Evolutionary conservation across 768 basidiomycete genomes (phyloP), one percentile per base, ranked within the genome.

Genomic region (Boletus barrowsii): DNA sequence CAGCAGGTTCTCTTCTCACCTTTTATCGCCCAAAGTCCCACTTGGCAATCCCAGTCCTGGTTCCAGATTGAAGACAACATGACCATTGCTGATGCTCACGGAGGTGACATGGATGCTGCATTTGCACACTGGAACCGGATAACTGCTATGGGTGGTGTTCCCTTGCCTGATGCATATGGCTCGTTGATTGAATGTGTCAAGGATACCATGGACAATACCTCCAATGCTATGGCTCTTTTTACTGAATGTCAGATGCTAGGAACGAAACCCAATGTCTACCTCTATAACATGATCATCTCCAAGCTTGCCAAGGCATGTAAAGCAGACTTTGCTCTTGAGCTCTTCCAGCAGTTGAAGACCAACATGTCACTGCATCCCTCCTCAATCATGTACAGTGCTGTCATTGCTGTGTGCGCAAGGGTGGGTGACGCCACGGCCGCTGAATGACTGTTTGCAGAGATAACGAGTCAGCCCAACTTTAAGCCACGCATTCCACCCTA

Each of bases 231-330:
- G 70, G 79, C 83, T 30, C 80, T 98, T 30, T 98, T 87, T 75
- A 74, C 85, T 29, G 95, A 99, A 70, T 79, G 88, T 20, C 79
- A 84, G 56, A 69, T 73, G 42, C 80, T 82, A 26, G 84, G 84
- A 10, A 89, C 96, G 37, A 60, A 64, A 32, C 88, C 93, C 15
- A 94, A 91, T 65, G 78, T 87, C 44, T 99, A 88, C 73, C 81
- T 99, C 37, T 99, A 89, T 78, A 98, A 99, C 76, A 98, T 91
- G 62, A 88, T 95, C 73, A 98, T 99, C 72, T 93, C 91, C 58
- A 95, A 96, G 74, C 81, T 99, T 10, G 86, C 93, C 32, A 93
- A 89, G 70, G 97, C 97, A 3, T 83, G 97, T 60, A 96, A 96
- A 72, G 92, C 93, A 0, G 94, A 97, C 58, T 77, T 84, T 45